Evolutionary conservation across 2,329 filamentous ascomycete species (phyloP).

Genomic region (Colletotrichum phormii): DNA sequence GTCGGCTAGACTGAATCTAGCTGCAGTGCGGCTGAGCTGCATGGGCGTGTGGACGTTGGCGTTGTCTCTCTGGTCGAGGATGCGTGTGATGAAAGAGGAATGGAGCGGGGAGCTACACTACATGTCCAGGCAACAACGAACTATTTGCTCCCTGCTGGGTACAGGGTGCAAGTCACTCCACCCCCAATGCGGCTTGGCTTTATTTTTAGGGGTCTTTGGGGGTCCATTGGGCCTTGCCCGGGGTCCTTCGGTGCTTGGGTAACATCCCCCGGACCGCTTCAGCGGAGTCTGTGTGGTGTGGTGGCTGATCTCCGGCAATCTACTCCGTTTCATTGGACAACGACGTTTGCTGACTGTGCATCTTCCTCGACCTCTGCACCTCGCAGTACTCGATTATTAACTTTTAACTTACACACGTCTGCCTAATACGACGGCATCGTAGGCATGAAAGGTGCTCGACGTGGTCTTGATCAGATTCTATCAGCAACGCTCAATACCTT

Average conservation of each 20-base stretch:
- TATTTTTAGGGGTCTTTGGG: conserved; percentile 34
- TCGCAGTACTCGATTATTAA: neutral
- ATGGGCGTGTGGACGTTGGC: neutral
- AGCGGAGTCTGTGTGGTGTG: conserved; percentile 19
- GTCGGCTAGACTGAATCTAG: conserved; percentile 28
- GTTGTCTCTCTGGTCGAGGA: neutral
- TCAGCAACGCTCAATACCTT: neutral
- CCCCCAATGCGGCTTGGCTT: conserved; percentile 19
- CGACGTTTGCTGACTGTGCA: neutral
- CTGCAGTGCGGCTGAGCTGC: conserved; percentile 32
- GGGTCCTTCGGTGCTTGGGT: neutral
- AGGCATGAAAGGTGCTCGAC: too few relatives aligned
- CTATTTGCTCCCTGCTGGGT: neutral
- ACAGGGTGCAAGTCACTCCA: neutral
- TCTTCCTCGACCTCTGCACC: neutral
- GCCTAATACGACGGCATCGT: neutral
- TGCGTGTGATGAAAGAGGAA: neutral
- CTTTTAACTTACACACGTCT: neutral
- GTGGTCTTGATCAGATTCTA: too few relatives aligned
- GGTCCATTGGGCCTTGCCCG: neutral
- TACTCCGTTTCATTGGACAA: neutral
- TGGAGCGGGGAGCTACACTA: neutral
- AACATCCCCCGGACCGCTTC: conserved; percentile 25
- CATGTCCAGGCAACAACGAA: neutral
- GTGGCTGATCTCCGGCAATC: neutral